Conservation (phyloP, 306 rosid genomes). For the Casuarina equisetifolia region DNA sequence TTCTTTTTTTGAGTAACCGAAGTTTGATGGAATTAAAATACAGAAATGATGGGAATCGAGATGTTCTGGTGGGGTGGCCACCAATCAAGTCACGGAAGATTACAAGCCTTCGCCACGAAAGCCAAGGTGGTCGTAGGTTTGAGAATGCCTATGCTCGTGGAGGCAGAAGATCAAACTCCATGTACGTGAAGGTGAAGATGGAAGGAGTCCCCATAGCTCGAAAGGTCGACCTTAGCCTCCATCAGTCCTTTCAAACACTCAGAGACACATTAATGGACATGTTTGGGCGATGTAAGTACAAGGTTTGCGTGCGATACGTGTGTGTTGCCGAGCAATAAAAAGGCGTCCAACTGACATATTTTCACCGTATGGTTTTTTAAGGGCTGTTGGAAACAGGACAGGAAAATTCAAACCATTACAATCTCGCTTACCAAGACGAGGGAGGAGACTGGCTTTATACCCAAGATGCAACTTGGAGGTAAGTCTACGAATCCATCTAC, state of each 20-base stretch:
- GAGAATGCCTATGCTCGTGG: conserved; percentile 23
- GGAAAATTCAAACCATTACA: conserved; percentile 38
- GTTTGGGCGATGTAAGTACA: conserved; percentile 57
- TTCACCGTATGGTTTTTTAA: background rate
- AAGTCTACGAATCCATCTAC: background rate
- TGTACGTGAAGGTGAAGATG: conserved; percentile 85
- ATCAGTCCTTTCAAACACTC: conserved; percentile 55
- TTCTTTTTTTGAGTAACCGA: background rate
- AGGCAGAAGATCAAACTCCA: conserved; percentile 21
- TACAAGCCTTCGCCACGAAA: conserved; percentile 33
- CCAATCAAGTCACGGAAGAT: conserved; percentile 59
- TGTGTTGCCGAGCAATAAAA: background rate
- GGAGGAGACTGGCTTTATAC: conserved; percentile 90
- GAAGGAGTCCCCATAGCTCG: conserved; percentile 84
- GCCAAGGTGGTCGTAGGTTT: background rate
- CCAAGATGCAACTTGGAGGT: conserved; percentile 82
- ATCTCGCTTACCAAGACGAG: conserved; percentile 63
- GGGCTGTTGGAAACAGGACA: conserved; percentile 33
- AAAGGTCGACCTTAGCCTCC: conserved; percentile 57
- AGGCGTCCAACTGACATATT: background rate
- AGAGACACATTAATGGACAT: conserved; percentile 55
- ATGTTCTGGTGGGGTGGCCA: conserved; percentile 75
- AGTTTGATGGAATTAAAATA: background rate
- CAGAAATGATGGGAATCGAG: conserved; percentile 43
- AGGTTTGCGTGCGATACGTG: background rate